Base-by-base conservation (phyloP, 2,329 filamentous ascomycete genomes). In the Penicillium palitans region DNA sequence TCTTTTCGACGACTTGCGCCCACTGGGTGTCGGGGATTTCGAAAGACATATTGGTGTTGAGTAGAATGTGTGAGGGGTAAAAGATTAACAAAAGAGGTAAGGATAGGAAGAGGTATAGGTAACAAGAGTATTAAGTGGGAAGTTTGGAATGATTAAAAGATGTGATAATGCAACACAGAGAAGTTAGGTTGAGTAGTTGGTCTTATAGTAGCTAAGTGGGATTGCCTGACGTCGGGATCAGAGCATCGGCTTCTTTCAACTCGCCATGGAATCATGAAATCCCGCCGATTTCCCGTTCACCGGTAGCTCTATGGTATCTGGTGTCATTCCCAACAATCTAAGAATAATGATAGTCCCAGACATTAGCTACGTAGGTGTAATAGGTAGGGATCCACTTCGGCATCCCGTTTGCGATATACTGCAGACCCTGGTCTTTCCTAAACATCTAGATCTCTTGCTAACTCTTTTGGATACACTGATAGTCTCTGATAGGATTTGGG, bases 1-100 rank as follows among this genome's bases (percentile, higher is more conserved):
- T 87, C 82, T 91, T 85, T 78, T 96, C 90, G 69, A 95, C 83
- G 68, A 98, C 90, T 78, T 95, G 90, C 52, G 93, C 93, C 91
- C 89, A 96, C 82, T 98, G 93, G 77, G 87, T 87, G 51, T 83
- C 85, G 59, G 93, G 93, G 71, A 97, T 84, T 55, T 10, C 9
- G n/a, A 12, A 21, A 13, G 64, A 31, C 63, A 67, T 67, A 21
- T 39, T 59, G 13, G 9, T 10, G 31, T 33, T 33, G 13, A 13
- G 42, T 25, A 9, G 15, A 25, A 15, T 27, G 19, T 19, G 9
- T 6, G 21, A n/a, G 33, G 24, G 25, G 13, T 13, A 2, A 2
- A 33, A 21, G 27, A 47, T 31, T 10, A 21, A 17, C 6, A n/a
- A 8, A 21, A 17, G 15, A n/a, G 8, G 4, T 37, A 24, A 24